phyloP scores from a whole-genome alignment of 768 basidiomycete species.

The Tricholoma sp. region DNA sequence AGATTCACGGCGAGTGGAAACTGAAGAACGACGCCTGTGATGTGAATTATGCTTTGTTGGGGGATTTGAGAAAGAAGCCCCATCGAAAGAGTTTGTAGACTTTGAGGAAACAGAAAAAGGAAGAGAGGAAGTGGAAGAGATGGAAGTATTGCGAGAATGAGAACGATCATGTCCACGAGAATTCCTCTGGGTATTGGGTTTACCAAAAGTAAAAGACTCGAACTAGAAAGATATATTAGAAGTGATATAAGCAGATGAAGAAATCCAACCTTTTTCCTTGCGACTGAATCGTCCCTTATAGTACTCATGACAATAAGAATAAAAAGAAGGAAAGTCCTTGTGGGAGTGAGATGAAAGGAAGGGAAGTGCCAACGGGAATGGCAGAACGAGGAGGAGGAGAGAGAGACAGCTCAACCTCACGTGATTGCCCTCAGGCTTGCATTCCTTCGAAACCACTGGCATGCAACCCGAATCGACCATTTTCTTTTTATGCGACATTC shows the following conservation, averaged over 20 bases:
- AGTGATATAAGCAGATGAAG: neutral
- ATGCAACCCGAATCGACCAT: constrained; percentile 34
- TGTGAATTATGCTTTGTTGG: constrained; percentile 67
- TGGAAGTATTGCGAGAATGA: constrained; percentile 65
- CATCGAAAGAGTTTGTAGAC: constrained; percentile 32
- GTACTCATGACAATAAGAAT: constrained; percentile 21
- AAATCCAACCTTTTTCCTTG: constrained; percentile 35
- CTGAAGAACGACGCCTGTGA: constrained; percentile 80
- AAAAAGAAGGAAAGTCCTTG: constrained; percentile 29
- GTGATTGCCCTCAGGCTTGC: neutral
- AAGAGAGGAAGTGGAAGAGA: constrained; percentile 39
- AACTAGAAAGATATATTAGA: constrained; percentile 39
- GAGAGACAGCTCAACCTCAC: neutral
- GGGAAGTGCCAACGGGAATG: constrained; percentile 28
- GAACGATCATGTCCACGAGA: constrained; percentile 62
- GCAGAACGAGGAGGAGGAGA: constrained; percentile 12
- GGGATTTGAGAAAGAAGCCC: constrained; percentile 22
- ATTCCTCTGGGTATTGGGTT: constrained; percentile 34
- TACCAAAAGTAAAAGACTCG: constrained; percentile 69
- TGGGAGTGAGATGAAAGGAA: constrained; percentile 34
- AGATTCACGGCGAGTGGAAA: constrained; percentile 86
- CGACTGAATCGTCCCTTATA: constrained; percentile 32
- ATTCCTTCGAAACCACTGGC: too few species aligned
- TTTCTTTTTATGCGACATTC: constrained; percentile 84
- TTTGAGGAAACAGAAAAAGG: constrained; percentile 38